Evolutionary conservation across 257 asterid genomes (phyloP).

Genomic region (Nicotiana obtusifolia): DNA sequence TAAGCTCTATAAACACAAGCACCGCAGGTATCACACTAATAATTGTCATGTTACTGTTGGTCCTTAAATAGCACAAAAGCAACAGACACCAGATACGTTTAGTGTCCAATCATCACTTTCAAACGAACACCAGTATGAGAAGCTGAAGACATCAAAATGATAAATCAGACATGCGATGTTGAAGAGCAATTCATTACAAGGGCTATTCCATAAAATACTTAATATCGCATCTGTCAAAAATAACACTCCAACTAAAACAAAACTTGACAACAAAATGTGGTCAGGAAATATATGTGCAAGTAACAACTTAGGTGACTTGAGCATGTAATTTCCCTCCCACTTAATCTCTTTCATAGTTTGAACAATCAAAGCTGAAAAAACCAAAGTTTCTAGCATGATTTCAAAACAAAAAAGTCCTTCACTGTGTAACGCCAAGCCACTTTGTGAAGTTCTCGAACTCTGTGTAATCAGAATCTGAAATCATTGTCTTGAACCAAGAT

Average conservation of each 20-base stretch:
- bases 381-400: neutral
- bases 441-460: slow-evolving; percentile 83
- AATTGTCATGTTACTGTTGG: neutral
- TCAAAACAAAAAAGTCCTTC: slow-evolving; percentile 10
- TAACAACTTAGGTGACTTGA: neutral
- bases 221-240: neutral
- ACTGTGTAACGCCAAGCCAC: slow-evolving; percentile 84
- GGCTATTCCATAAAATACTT: neutral
- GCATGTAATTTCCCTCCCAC: neutral
- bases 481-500: slow-evolving; percentile 85
- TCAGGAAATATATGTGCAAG: neutral
- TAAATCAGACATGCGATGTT: neutral
- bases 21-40: neutral
- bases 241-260: neutral
- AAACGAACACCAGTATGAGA: neutral
- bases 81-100: neutral
- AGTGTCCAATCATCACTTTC: neutral
- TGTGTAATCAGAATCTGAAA: slow-evolving; percentile 73
- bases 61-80: neutral
- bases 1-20: no score
- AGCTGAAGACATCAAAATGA: neutral
- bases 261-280: slow-evolving; percentile 14
- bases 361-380: neutral
- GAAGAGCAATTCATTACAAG: neutral
- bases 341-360: neutral